Evolutionary conservation across 768 basidiomycete species (phyloP).

Genomic region (Boletus coccyginus): DNA sequence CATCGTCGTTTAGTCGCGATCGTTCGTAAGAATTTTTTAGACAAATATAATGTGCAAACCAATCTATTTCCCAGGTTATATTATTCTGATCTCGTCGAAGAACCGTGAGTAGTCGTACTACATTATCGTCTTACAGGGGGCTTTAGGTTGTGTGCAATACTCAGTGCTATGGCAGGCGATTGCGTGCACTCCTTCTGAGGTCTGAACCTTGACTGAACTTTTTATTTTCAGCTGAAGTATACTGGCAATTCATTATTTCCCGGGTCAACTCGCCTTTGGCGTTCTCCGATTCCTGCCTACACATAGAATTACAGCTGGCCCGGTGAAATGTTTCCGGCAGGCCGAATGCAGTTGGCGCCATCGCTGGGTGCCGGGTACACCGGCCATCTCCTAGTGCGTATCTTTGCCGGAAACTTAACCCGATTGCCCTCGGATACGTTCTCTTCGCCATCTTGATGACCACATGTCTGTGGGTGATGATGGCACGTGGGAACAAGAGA

Average conservation of each 20-base stretch:
- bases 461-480: constrained; percentile 44
- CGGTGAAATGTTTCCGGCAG: constrained; percentile 64
- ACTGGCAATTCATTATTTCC: constrained; percentile 56
- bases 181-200: not conserved
- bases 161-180: constrained; percentile 46
- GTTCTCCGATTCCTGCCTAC: not conserved
- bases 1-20: no score
- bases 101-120: constrained; percentile 31
- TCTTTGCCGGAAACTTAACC: constrained; percentile 53
- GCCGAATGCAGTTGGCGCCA: constrained; percentile 64
- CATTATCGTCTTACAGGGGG: not conserved
- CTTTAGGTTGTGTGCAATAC: constrained; percentile 51
- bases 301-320: constrained; percentile 42
- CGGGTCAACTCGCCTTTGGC: constrained; percentile 34
- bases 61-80: constrained; percentile 43
- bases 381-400: constrained; percentile 46
- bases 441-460: constrained; percentile 45
- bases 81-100: constrained; percentile 48
- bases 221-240: constrained; percentile 41
- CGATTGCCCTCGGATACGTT: constrained; percentile 59
- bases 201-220: not conserved
- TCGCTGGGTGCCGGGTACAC: constrained; percentile 54
- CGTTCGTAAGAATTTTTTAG: no score
- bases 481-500: constrained; percentile 49
- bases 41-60: not conserved